phyloP scores from a whole-genome alignment of 2,329 filamentous ascomycete species.

The Epichloe gansuensis region DNA sequence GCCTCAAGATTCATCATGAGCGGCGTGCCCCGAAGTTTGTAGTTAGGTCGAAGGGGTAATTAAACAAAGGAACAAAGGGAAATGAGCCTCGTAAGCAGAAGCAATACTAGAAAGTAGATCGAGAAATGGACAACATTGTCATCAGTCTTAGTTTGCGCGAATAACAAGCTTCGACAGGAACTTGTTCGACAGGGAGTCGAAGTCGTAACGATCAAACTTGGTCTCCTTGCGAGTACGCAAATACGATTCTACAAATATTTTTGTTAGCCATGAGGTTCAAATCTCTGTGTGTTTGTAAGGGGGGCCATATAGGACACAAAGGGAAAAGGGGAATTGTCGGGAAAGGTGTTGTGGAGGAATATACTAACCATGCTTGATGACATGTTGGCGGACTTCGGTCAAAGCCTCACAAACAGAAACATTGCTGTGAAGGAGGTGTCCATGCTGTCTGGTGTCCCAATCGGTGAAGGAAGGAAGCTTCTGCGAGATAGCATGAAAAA shows the following conservation, averaged over 20 bases:
- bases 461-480: constrained; percentile 87
- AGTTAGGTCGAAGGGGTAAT: constrained; percentile 19
- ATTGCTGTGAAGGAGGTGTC: constrained; percentile 84
- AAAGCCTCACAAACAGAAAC: constrained; percentile 85
- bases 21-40: constrained; percentile 19
- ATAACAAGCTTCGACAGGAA: constrained; percentile 95
- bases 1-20: constrained; percentile 25
- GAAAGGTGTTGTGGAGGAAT: neutral
- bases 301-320: too few species aligned
- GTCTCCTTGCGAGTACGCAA: constrained; percentile 66
- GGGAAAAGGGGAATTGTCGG: neutral
- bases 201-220: constrained; percentile 83
- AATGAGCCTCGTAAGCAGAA: neutral
- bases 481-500: constrained; percentile 96
- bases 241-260: constrained; percentile 58
- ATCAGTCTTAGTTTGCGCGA: constrained; percentile 57
- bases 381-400: constrained; percentile 88
- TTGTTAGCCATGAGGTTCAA: constrained; percentile 10
- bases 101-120: neutral
- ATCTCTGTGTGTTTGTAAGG: too few species aligned
- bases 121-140: neutral
- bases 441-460: constrained; percentile 88
- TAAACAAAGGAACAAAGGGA: constrained; percentile 12
- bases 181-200: constrained; percentile 93
- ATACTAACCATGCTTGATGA: constrained; percentile 80